Evolutionary conservation across 768 basidiomycete genomes (phyloP), one percentile per base, ranked within the genome.

Genomic region (Omphalotus guepiniiformis): DNA sequence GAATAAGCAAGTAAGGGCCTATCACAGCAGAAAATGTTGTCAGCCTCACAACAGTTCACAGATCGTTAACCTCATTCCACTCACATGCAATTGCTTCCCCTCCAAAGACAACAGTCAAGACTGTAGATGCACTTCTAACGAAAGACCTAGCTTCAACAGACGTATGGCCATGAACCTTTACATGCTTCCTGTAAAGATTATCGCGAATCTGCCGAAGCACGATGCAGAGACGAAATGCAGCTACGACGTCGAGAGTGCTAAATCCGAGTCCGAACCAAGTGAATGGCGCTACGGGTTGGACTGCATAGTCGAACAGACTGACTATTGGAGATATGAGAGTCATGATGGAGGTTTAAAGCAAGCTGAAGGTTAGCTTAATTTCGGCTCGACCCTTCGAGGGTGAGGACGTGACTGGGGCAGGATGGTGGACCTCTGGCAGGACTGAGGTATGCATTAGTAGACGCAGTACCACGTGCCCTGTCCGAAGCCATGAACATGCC

Each of bases 11-110:
- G 25, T 82, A 69, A 28, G 86, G 81, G 11, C 74, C 86, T 88
- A 35, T 49, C 22, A 48, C 39, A n/a, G n/a, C n/a, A n/a, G n/a
- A n/a, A n/a, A n/a, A n/a, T n/a, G n/a, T n/a, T n/a, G 23, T 38
- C 34, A 43, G 30, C 49, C 39, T 40, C 18, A 53, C 40, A 25
- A 42, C 41, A 26, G 27, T 15, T 32, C 30, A 27, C 36, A 48
- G 36, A 29, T 22, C 36, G 41, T 35, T 37, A 45, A 46, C 36
- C 39, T 34, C 42, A 22, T 47, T 63, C 78, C 39, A 25, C 46
- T 47, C 56, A 86, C 87, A 77, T 45, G 73, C 72, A 39, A 87
- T 66, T 2, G 79, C 80, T 63, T 90, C 85, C n/a, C 88, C 88
- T 7, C 87, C 88, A 57, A 81, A 89, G 1, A 89, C 86, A 23